Evolutionary conservation across 2,329 filamentous ascomycete species (phyloP), one percentile per base, ranked within the genome.

Genomic region (Cladophialophora psammophila): DNA sequence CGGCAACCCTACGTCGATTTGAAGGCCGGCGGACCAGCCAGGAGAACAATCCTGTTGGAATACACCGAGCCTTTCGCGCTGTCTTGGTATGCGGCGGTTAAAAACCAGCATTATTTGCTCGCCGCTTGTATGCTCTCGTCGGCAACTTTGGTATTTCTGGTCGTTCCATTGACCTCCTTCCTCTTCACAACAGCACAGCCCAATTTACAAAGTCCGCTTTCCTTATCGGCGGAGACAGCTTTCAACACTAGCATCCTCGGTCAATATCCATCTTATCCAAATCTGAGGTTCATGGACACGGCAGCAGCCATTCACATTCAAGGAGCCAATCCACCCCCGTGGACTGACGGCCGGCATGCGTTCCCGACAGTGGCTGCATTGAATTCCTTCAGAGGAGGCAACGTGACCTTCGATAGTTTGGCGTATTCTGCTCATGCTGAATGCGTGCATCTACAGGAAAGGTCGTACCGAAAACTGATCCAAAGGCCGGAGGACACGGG

Each of bases 301-400:
- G 57, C 57, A 20, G 57, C 57, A 20, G 57, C 57, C 20, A 60
- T 60, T 13, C 57, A 50, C 20, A 60, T 60, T 18, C 34, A 60
- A 50, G 38, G 38, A 20, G 57, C 57, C 7, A 45, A 12, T 15
- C 38, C 31, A 13, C 34, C 57, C 18, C 57, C 57, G 10, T 60
- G 57, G 38, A 60, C 57, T n/a, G 34, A 60, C 18, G 48, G 48
- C 9, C 5, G 4, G 48, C 18, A 52, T 20, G 48, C 48, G 48
- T 52, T 52, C 48, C 48, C 48, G 48, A 9, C 48, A 7, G 18
- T 32, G 48, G 48, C 48, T 8, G n/a, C 26, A 9, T 52, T 52
- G 48, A 20, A 52, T n/a, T 9, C 18, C 26, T 52, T 52, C 8
- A 26, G 26, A 52, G 48, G 18, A 20, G 26, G 48, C 48, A 52